Percentiles rank a stretch among this genome's conserved stretches.
Evolutionary conservation across 371 early-diverging fungal genomes (phyloP).

Genomic region (Rhizomucor pusillus): DNA sequence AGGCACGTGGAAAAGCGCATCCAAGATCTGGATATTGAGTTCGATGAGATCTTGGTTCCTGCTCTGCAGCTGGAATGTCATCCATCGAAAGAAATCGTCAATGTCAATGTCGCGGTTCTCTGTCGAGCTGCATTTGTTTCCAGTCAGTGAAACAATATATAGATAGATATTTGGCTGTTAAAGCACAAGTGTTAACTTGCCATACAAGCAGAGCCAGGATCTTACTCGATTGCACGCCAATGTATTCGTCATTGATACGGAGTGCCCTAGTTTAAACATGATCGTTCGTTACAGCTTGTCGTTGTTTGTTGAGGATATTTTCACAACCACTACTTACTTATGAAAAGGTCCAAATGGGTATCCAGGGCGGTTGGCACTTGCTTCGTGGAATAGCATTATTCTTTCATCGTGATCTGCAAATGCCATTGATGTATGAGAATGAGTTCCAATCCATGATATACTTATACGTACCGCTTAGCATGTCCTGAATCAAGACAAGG

Average conservation of each 20-base stretch:
- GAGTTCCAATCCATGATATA: not conserved
- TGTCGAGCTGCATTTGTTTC: slow-evolving; percentile 30
- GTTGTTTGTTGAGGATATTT: not conserved
- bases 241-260: slow-evolving; percentile 83
- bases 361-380: slow-evolving; percentile 32
- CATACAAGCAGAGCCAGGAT: slow-evolving; percentile 66
- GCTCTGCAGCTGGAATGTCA: slow-evolving; percentile 70
- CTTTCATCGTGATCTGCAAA: slow-evolving; percentile 55
- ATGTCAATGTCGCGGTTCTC: slow-evolving; percentile 36
- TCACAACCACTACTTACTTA: slow-evolving; percentile 45
- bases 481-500: slow-evolving; percentile 84
- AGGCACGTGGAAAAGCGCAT: slow-evolving; percentile 68
- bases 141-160: not conserved
- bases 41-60: slow-evolving; percentile 76
- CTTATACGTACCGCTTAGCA: slow-evolving; percentile 70
- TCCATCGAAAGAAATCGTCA: slow-evolving; percentile 68
- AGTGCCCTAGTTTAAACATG: slow-evolving; percentile 58
- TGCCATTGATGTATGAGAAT: too few relatives aligned
- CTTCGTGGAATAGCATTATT: slow-evolving; percentile 49
- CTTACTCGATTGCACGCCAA: slow-evolving; percentile 84
- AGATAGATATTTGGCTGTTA: not conserved
- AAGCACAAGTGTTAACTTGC: slow-evolving; percentile 18
- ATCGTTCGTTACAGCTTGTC: not conserved
- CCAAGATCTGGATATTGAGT: slow-evolving; percentile 81
- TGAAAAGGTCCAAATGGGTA: slow-evolving; percentile 68